Evolutionary conservation across 352 stramenopile genomes (phyloP), one percentile per base, ranked within the genome.

Genomic region (Aphanomyces euteiches): DNA sequence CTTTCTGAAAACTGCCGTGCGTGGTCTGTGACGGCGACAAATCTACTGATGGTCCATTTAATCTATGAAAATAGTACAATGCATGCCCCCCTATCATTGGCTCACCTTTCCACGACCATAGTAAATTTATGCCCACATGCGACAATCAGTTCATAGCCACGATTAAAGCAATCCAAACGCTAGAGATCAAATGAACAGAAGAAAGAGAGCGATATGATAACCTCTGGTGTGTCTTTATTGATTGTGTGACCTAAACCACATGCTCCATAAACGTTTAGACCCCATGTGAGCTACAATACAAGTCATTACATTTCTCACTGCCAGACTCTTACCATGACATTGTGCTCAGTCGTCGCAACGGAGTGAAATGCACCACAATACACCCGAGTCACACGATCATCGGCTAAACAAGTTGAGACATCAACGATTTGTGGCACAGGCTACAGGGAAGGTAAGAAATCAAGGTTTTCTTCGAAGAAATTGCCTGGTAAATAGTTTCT

Each of bases 361-460:
- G 85, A 95, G 66, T 95, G 87, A 54, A 95, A 95, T 0, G 87
- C 85, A 0, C 87, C 87, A 58, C 85, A 93, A 73, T 92, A 88
- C 7, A 94, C 84, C 47, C 74, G 78, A 6, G 37, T 60, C 19
- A 92, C 60, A 1, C 64, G 63, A 63, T 92, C 86, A 3, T 79
- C 77, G 28, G 60, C 81, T 82, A 5, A 90, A 64, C 28, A 82
- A 72, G 0, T 72, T 45, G 4, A 75, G 13, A 90, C 72, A 41
- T 92, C 83, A 10, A 94, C 79, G 38, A 77, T 73, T 17, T 89
- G 82, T 15, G 86, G 86, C 13, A 92, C 50, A 0, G 86, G 86
- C 56, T 69, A 48, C 15, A 7, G 10, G n/a, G 34, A 36, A 37
- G 36, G 36, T 21, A 58, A 58, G 8, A 37, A 36, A 12, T 19